Evolutionary conservation across 371 early-diverging fungal species (phyloP), one percentile per base, ranked within the genome.

Genomic region (Catenaria anguillulae): DNA sequence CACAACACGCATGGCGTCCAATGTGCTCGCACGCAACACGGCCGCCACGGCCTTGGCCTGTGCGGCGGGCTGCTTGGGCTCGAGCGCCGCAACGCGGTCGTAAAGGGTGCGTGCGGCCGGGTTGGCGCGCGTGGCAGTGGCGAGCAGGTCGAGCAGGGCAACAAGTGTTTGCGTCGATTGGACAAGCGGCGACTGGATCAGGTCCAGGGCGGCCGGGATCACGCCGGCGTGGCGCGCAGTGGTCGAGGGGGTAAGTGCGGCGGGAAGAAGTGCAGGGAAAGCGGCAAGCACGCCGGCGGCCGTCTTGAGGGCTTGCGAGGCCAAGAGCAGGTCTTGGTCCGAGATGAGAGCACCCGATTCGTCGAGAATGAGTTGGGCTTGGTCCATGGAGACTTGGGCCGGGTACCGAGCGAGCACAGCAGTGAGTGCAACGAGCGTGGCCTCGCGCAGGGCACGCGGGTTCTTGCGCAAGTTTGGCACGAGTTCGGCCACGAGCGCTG

Each of bases 301-400:
- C 2, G 79, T 73, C 23, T 72, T 76, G 60, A 91, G 64, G 1
- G 87, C 83, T 42, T 87, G 73, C 33, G 89, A 87, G 52, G 89
- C 71, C 6, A 91, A 69, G 60, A 87, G 87, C 42, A 89, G 75
- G 68, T 91, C 92, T 26, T 77, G 68, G 60, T 89, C 89, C 0
- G 77, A 65, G 29, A 91, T 71, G 58, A 87, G 73, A 2, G 84
- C 83, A 42, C 71, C 75, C 31, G 87, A 65, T 62, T 88, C 89
- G 17, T 60, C 65, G 68, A 89, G 62, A 4, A 87, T 66, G 0
- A 60, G 68, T 1, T 70, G 62, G 35, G 77, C 83, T 31, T 75
- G 73, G 33, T 71, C 70, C 3, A 67, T 60, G 4, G 73, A 60
- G 40, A 86, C 63, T 0, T 63, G 63, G 19, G 71, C 63, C 21